Conservation (phyloP, 2,329 filamentous ascomycete genomes). For the Ilyonectria mors-panacis region DNA sequence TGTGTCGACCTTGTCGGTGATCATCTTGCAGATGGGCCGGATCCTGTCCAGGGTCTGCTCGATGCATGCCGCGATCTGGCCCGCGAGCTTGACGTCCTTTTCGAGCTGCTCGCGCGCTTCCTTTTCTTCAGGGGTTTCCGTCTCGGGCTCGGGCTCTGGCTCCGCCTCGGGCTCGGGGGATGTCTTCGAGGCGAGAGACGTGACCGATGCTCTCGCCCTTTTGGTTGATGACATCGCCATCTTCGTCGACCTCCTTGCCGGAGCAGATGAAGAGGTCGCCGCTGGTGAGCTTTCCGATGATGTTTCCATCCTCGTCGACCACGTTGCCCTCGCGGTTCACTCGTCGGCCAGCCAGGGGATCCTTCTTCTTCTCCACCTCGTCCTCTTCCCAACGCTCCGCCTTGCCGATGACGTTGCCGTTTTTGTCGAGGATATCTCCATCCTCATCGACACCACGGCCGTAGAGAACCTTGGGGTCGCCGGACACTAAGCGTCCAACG, state of each 20-base stretch:
- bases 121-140: constrained; percentile 54
- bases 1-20: constrained; percentile 85
- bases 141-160: constrained; percentile 59
- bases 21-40: constrained; percentile 88
- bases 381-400: constrained; percentile 73
- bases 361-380: constrained; percentile 66
- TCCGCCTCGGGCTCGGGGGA: constrained; percentile 62
- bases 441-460: constrained; percentile 85
- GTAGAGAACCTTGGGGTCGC: constrained; percentile 79
- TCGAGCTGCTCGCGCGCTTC: constrained; percentile 70
- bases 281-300: constrained; percentile 77
- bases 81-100: constrained; percentile 82
- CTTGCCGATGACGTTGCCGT: constrained; percentile 72
- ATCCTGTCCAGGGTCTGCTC: constrained; percentile 87
- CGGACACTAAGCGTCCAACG: constrained; percentile 79
- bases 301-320: constrained; percentile 70
- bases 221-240: constrained; percentile 80
- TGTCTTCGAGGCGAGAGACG: constrained; percentile 75
- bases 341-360: constrained; percentile 66
- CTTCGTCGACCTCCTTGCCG: constrained; percentile 79
- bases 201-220: constrained; percentile 78
- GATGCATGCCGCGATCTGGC: constrained; percentile 80
- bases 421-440: constrained; percentile 85
- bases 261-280: constrained; percentile 76
- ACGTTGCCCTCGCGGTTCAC: constrained; percentile 74